These are phyloP conservation scores for Polychytrium aggregatum DNA, from an alignment of 192 early-diverging fungal genomes.

Conservation along the genomic window DNA sequence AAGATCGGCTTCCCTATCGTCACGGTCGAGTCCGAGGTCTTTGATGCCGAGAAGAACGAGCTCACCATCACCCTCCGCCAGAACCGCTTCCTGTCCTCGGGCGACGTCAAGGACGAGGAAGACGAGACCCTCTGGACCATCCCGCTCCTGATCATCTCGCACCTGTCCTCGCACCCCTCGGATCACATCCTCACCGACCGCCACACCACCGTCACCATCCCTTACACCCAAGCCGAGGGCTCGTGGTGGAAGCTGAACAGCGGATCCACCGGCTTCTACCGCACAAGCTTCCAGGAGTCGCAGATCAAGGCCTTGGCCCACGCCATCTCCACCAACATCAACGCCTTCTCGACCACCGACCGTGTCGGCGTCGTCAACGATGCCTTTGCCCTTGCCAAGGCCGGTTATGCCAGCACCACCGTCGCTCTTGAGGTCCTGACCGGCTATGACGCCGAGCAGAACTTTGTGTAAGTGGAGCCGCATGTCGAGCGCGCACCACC, in stretches of 20 bases:
- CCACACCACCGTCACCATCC: constrained; percentile 32
- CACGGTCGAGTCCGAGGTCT: constrained; percentile 48
- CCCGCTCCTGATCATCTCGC: constrained; percentile 49
- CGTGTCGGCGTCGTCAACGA: constrained; percentile 76
- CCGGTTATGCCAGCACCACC: constrained; percentile 67
- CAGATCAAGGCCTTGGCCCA: constrained; percentile 21
- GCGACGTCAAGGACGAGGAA: constrained; percentile 64
- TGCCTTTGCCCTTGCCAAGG: constrained; percentile 60
- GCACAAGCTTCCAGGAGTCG: constrained; percentile 46
- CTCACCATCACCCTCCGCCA: constrained; percentile 59
- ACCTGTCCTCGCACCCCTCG: constrained; percentile 29
- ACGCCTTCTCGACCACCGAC: constrained; percentile 44
- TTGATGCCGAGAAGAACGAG: constrained; percentile 22
- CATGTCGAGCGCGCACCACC: too few species aligned
- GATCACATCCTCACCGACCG: constrained; percentile 38
- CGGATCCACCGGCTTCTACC: constrained; percentile 69
- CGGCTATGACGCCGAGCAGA: constrained; percentile 60
- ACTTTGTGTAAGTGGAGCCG: too few species aligned
- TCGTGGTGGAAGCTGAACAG: constrained; percentile 80
- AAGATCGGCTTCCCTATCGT: constrained; percentile 80
- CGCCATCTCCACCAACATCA: constrained; percentile 34
- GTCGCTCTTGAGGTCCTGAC: constrained; percentile 64
- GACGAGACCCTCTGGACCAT: constrained; percentile 76
- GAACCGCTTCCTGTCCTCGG: constrained; percentile 71
- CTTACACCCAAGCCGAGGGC: constrained; percentile 20